Evolutionary conservation across 1,139 yeast genomes (phyloP).

Genomic region (Pneumocystis carinii): DNA sequence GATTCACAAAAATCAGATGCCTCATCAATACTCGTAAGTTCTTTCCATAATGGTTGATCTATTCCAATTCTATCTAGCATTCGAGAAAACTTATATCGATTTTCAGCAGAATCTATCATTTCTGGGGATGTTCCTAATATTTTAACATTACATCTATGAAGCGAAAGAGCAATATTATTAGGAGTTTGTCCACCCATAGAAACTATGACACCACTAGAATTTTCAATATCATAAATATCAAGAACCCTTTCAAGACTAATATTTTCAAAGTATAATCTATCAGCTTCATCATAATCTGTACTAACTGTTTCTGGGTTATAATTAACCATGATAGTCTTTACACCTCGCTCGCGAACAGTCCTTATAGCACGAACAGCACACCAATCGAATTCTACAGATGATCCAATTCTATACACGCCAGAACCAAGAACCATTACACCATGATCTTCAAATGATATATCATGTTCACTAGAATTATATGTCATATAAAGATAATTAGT

Average conservation of each 20-base stretch:
- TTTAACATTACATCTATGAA: constrained; percentile 90
- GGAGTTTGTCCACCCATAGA: constrained; percentile 99
- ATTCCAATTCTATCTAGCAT: constrained; percentile 94
- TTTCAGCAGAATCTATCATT: constrained; percentile 97
- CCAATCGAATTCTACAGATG: constrained; percentile 92
- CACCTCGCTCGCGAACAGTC: constrained; percentile 73
- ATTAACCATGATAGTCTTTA: constrained; percentile 91
- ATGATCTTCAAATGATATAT: constrained; percentile 67
- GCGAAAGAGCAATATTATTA: constrained; percentile 84
- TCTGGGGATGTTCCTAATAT: constrained; percentile 95
- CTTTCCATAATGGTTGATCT: constrained; percentile 99
- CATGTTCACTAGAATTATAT: constrained; percentile 84
- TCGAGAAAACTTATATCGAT: constrained; percentile 93
- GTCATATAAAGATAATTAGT: constrained; percentile 93
- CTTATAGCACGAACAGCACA: constrained; percentile 93
- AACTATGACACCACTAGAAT: constrained; percentile 81
- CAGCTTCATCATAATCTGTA: constrained; percentile 97
- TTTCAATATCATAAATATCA: constrained; percentile 89
- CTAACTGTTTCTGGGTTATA: constrained; percentile 98
- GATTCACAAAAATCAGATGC: constrained; percentile 85
- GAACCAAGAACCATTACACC: constrained; percentile 87
- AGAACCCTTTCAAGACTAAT: constrained; percentile 87
- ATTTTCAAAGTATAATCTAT: constrained; percentile 89
- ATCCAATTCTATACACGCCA: constrained; percentile 89
- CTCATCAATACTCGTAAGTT: constrained; percentile 81